These are phyloP conservation scores for Apophysomyces ossiformis DNA, from an alignment of 371 early-diverging fungal genomes.

Conservation along the genomic window DNA sequence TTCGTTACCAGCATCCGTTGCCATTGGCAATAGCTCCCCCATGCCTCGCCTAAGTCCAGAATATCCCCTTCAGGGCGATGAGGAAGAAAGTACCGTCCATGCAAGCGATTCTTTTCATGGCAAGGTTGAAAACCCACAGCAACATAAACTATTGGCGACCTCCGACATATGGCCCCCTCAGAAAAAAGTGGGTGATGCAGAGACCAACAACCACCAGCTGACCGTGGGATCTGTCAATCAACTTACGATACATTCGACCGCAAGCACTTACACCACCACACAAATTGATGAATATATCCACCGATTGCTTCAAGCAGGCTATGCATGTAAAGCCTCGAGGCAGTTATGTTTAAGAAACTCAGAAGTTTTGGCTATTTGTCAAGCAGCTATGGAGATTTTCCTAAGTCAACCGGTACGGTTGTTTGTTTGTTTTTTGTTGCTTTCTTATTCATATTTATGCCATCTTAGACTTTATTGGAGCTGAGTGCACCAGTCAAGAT, in stretches of 20 bases:
- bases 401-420: constrained; percentile 79
- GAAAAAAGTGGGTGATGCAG: constrained; percentile 17
- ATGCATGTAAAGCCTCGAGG: constrained; percentile 69
- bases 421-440: neutral
- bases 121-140: constrained; percentile 40
- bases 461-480: constrained; percentile 78
- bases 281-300: constrained; percentile 84
- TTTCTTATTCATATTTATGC: neutral
- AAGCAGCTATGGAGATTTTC: constrained; percentile 83
- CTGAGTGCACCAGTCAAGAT: constrained; percentile 95
- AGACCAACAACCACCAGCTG: constrained; percentile 27
- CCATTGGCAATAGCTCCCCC: neutral
- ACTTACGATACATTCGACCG: constrained; percentile 27
- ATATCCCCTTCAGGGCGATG: constrained; percentile 14
- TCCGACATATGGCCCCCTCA: constrained; percentile 48
- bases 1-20: constrained; percentile 2
- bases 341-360: constrained; percentile 71
- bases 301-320: constrained; percentile 75
- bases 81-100: constrained; percentile 5
- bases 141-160: constrained; percentile 38
- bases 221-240: constrained; percentile 38
- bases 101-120: constrained; percentile 29
- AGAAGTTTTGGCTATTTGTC: constrained; percentile 90
- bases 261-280: constrained; percentile 28
- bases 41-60: constrained; percentile 23